These are phyloP conservation scores for Kandelia obovata DNA, from an alignment of 345 rosid genomes.

Conservation along the genomic window DNA sequence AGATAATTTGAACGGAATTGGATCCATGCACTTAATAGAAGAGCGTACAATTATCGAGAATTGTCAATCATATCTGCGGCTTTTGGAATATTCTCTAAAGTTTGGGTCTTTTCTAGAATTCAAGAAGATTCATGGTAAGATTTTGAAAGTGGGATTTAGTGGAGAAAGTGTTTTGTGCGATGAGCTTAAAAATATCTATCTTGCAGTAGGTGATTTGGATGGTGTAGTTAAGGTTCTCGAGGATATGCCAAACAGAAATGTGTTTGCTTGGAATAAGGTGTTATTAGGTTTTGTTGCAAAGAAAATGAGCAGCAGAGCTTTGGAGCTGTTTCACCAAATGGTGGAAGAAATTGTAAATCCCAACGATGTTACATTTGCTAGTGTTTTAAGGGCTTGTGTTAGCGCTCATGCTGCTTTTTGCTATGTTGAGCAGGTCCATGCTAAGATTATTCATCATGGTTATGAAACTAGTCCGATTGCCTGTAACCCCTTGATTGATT, in stretches of 20 bases:
- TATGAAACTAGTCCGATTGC: slow-evolving; percentile 37
- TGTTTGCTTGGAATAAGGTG: slow-evolving; percentile 51
- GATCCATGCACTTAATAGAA: slow-evolving; percentile 31
- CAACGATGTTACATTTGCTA: slow-evolving; percentile 40
- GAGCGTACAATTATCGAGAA: slow-evolving; percentile 44
- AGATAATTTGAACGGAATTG: slow-evolving; percentile 25
- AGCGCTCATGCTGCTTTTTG: slow-evolving; percentile 29
- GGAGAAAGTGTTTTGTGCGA: slow-evolving; percentile 36
- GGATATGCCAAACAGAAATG: slow-evolving; percentile 55
- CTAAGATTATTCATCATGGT: slow-evolving; percentile 54
- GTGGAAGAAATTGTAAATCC: slow-evolving; percentile 37
- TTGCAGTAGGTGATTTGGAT: slow-evolving; percentile 38
- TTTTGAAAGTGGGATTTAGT: slow-evolving; percentile 55
- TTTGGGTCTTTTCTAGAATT: slow-evolving; percentile 43
- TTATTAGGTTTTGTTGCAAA: slow-evolving; percentile 40
- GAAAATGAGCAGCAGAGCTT: slow-evolving; percentile 31
- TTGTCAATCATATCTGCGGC: slow-evolving; percentile 53
- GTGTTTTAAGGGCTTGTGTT: slow-evolving; percentile 50
- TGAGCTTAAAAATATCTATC: slow-evolving; percentile 46
- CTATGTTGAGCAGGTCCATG: slow-evolving; percentile 59
- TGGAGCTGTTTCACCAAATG: slow-evolving; percentile 42
- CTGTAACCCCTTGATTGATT: slow-evolving; percentile 69
- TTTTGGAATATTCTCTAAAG: slow-evolving; percentile 45
- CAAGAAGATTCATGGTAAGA: slow-evolving; percentile 55
- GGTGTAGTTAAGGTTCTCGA: slow-evolving; percentile 55